A percentile compares a stretch with the other conserved stretches of the same genome.
phyloP scores from a whole-genome alignment of 768 basidiomycete genomes.

The Trametes punicea region DNA sequence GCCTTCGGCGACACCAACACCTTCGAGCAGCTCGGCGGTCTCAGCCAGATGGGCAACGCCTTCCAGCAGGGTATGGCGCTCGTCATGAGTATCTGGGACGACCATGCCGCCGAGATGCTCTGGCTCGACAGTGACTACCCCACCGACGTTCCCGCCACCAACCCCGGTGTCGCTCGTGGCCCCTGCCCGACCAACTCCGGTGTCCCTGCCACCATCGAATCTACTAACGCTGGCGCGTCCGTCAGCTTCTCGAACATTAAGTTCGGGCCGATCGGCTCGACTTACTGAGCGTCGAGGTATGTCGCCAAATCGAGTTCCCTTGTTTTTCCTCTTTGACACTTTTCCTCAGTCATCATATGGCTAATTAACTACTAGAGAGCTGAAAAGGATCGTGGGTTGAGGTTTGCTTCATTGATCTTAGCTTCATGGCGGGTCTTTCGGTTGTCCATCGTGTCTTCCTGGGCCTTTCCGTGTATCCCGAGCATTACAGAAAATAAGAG shows the following conservation, averaged over 20 bases:
- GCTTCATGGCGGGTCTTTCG: not conserved
- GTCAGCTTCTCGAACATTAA: slow-evolving; percentile 56
- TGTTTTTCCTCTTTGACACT: too few relatives aligned
- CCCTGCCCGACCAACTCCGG: slow-evolving; percentile 48
- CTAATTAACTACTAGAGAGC: not conserved
- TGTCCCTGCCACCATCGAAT: slow-evolving; percentile 42
- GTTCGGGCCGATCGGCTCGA: slow-evolving; percentile 48
- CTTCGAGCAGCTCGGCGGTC: slow-evolving; percentile 42
- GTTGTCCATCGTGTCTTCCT: not conserved
- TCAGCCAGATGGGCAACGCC: slow-evolving; percentile 34
- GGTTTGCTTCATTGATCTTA: not conserved
- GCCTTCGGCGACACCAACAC: slow-evolving; percentile 43
- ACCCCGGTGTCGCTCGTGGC: slow-evolving; percentile 48
- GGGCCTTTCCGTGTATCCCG: not conserved
- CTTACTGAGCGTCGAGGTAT: slow-evolving; percentile 27
- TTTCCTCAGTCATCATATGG: too few relatives aligned
- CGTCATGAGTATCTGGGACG: slow-evolving; percentile 52
- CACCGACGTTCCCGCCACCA: slow-evolving; percentile 25
- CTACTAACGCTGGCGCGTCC: slow-evolving; percentile 34
- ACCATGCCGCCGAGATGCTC: slow-evolving; percentile 41
- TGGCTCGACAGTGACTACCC: slow-evolving; percentile 30
- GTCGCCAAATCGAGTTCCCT: too few relatives aligned
- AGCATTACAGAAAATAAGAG: not conserved
- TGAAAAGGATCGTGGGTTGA: slow-evolving; percentile 1
- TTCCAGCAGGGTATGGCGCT: slow-evolving; percentile 45